Percentiles rank a stretch among this genome's conserved stretches.
phyloP scores from a whole-genome alignment of 257 asterid genomes.

The Asclepias syriaca region DNA sequence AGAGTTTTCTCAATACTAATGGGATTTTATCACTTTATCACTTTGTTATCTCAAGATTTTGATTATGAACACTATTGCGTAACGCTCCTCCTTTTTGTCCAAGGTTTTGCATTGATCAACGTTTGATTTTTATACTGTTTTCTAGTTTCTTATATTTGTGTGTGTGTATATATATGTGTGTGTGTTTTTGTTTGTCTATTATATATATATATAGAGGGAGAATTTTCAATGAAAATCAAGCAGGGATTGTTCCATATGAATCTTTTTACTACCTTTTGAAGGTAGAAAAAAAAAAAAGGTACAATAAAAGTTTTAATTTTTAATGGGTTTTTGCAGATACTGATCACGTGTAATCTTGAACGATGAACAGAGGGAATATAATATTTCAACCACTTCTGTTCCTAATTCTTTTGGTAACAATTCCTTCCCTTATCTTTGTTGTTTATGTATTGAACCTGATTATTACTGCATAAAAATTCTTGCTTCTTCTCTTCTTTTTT shows the following conservation, averaged over 20 bases:
- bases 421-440: not conserved
- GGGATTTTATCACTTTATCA: not conserved
- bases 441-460: not conserved
- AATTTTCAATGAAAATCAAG: too few species aligned
- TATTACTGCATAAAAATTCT: too few species aligned
- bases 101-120: not conserved
- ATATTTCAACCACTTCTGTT: conserved; percentile 14
- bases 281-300: not conserved
- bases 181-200: too few species aligned
- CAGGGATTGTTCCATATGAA: not conserved
- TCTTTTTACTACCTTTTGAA: not conserved
- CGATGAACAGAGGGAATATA: conserved; percentile 5
- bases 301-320: not conserved
- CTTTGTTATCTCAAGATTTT: not conserved
- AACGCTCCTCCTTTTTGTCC: not conserved
- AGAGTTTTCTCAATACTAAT: not conserved
- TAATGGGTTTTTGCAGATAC: not conserved
- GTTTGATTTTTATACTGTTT: not conserved
- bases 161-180: too few species aligned
- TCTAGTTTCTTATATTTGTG: not conserved
- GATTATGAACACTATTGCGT: not conserved
- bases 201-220: too few species aligned
- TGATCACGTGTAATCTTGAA: not conserved
- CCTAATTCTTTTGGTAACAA: conserved; percentile 18
- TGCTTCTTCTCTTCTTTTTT: too few species aligned